phyloP scores from a whole-genome alignment of 192 early-diverging fungal genomes.

The Podila horticola region DNA sequence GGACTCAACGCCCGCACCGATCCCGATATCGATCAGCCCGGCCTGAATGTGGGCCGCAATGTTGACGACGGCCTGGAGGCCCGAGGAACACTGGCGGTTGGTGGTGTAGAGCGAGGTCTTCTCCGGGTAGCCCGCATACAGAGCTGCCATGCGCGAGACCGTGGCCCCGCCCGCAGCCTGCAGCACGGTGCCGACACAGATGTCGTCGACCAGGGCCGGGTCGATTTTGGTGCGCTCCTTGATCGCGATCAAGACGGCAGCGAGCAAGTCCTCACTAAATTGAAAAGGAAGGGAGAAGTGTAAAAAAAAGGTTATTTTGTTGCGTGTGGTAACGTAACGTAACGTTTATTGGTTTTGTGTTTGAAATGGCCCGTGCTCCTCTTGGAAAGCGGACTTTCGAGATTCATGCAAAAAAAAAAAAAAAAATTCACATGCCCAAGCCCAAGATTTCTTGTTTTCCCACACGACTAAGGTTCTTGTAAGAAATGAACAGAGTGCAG shows the following conservation, averaged over 20 bases:
- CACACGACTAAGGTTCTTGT: not conserved
- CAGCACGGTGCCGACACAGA: slow-evolving; percentile 92
- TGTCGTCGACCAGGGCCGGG: slow-evolving; percentile 85
- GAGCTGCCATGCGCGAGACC: slow-evolving; percentile 84
- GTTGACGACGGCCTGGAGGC: slow-evolving; percentile 84
- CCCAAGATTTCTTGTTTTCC: not conserved
- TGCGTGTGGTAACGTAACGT: too few relatives aligned
- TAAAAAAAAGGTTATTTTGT: not conserved
- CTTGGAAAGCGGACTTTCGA: not conserved
- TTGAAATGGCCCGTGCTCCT: too few relatives aligned
- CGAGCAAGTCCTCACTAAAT: slow-evolving; percentile 74
- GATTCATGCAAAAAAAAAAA: not conserved
- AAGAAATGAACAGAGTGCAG: not conserved
- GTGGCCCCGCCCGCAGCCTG: slow-evolving; percentile 88
- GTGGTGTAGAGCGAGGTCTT: slow-evolving; percentile 80
- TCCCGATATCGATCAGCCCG: slow-evolving; percentile 88
- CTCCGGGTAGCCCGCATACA: slow-evolving; percentile 90
- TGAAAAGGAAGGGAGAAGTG: not conserved
- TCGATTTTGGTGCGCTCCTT: slow-evolving; percentile 83
- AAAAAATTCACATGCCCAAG: not conserved
- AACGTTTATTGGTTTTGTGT: too few relatives aligned
- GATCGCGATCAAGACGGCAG: slow-evolving; percentile 77
- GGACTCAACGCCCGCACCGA: slow-evolving; percentile 93
- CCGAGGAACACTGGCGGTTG: slow-evolving; percentile 95
- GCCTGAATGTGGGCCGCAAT: slow-evolving; percentile 86